phyloP scores from a whole-genome alignment of 768 basidiomycete species.

The Cyclocybe aegerita region DNA sequence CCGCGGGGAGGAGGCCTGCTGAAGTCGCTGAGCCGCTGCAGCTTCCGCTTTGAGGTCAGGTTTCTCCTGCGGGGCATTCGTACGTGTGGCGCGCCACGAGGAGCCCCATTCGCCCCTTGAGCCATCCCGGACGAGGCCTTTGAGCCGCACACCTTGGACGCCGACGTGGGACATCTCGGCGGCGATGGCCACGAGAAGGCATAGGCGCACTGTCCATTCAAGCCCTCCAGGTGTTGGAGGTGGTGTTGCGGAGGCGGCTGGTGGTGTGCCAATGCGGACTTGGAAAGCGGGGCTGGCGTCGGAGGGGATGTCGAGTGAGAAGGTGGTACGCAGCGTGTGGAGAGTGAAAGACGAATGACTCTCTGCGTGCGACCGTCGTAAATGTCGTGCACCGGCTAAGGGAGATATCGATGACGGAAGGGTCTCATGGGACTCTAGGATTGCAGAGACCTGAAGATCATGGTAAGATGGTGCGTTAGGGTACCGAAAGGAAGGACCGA shows the following conservation, averaged over 20 bases:
- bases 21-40: slow-evolving; percentile 12
- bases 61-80: slow-evolving; percentile 65
- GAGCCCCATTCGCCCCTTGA: slow-evolving; percentile 70
- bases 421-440: slow-evolving; percentile 86
- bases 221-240: slow-evolving; percentile 61
- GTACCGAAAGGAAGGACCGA: slow-evolving; percentile 28
- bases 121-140: slow-evolving; percentile 57
- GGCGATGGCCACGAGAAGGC: slow-evolving; percentile 79
- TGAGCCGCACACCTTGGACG: slow-evolving; percentile 51
- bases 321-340: slow-evolving; percentile 75
- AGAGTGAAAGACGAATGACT: slow-evolving; percentile 76
- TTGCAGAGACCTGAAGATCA: slow-evolving; percentile 70
- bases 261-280: slow-evolving; percentile 46
- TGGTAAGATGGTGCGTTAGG: background rate
- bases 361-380: slow-evolving; percentile 82
- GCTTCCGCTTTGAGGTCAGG: slow-evolving; percentile 21
- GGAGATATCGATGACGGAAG: slow-evolving; percentile 63
- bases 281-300: slow-evolving; percentile 89
- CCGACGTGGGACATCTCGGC: slow-evolving; percentile 42
- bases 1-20: slow-evolving; percentile 19
- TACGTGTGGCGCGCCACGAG: slow-evolving; percentile 56
- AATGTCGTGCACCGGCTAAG: slow-evolving; percentile 44
- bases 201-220: slow-evolving; percentile 86
- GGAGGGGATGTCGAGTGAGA: slow-evolving; percentile 88
- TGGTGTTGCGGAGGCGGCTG: slow-evolving; percentile 11